phyloP scores from a whole-genome alignment of 805 yeast species.

The Wickerhamiella shivajii region DNA sequence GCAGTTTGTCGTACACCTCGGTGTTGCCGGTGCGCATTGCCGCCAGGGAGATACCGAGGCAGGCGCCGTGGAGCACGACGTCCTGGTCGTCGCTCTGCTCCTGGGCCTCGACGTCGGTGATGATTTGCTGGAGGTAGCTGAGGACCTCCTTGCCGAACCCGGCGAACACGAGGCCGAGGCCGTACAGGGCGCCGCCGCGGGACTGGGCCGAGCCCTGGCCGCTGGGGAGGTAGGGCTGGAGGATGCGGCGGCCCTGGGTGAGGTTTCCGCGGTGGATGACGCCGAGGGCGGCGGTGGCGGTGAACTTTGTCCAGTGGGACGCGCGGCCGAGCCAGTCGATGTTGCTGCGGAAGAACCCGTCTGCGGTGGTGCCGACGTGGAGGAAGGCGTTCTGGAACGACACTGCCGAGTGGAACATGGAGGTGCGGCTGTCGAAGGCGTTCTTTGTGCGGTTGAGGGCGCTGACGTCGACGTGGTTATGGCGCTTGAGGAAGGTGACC shows the following conservation, averaged over 20 bases:
- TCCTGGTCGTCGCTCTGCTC: conserved; percentile 39
- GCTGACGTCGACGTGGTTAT: conserved; percentile 74
- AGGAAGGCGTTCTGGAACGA: conserved; percentile 88
- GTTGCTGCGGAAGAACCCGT: conserved; percentile 77
- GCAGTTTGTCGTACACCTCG: conserved; percentile 64
- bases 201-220: conserved; percentile 66
- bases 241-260: conserved; percentile 72
- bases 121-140: conserved; percentile 57
- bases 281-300: conserved; percentile 96
- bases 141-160: conserved; percentile 83
- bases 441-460: conserved; percentile 71
- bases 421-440: conserved; percentile 75
- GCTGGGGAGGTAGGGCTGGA: conserved; percentile 86
- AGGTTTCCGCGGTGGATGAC: conserved; percentile 92
- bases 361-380: conserved; percentile 94
- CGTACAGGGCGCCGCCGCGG: conserved; percentile 90
- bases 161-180: conserved; percentile 84
- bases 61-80: conserved; percentile 86
- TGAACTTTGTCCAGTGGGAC: conserved; percentile 95
- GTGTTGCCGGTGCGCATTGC: conserved; percentile 82
- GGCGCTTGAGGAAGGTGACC: conserved; percentile 71
- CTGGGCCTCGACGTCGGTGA: conserved; percentile 34
- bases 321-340: conserved; percentile 95
- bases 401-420: conserved; percentile 90
- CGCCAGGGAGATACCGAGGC: conserved; percentile 89